A percentile compares a stretch with the other conserved stretches of the same genome.
These are phyloP conservation scores for Crepidotus variabilis DNA, from an alignment of 768 basidiomycete species.

Conservation along the genomic window DNA sequence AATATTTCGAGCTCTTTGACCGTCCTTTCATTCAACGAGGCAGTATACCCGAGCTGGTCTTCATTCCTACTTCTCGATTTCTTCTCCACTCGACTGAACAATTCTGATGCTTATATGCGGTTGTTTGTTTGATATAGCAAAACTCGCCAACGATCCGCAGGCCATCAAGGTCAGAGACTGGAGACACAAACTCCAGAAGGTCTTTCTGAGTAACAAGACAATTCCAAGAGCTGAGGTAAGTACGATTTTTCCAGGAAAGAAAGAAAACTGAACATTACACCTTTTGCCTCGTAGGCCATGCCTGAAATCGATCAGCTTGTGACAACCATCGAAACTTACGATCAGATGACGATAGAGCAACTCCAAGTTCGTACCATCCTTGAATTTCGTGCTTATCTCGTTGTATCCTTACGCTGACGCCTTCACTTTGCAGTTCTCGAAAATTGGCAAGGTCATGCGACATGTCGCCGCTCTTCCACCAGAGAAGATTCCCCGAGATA, in stretches of 20 bases:
- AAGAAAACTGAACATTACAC: not conserved
- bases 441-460: slow-evolving; percentile 86
- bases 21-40: slow-evolving; percentile 22
- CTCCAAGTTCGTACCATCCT: slow-evolving; percentile 36
- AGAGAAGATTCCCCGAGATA: slow-evolving; percentile 62
- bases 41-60: slow-evolving; percentile 38
- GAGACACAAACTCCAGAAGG: slow-evolving; percentile 88
- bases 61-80: slow-evolving; percentile 2
- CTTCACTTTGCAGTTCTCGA: slow-evolving; percentile 54
- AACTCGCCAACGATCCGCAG: slow-evolving; percentile 64
- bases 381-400: not conserved
- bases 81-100: not conserved
- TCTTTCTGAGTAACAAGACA: slow-evolving; percentile 62
- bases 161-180: slow-evolving; percentile 73
- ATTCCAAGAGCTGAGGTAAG: slow-evolving; percentile 61
- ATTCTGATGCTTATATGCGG: not conserved
- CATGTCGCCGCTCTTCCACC: slow-evolving; percentile 62
- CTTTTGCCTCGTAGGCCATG: slow-evolving; percentile 62
- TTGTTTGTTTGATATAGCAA: slow-evolving; percentile 17
- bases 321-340: slow-evolving; percentile 67
- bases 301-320: slow-evolving; percentile 65
- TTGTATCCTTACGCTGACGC: not conserved
- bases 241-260: slow-evolving; percentile 4
- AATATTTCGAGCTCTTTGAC: slow-evolving; percentile 37
- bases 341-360: slow-evolving; percentile 71